Base-by-base conservation (phyloP, 441 rosid genomes). In the Gossypium schwendimanii region DNA sequence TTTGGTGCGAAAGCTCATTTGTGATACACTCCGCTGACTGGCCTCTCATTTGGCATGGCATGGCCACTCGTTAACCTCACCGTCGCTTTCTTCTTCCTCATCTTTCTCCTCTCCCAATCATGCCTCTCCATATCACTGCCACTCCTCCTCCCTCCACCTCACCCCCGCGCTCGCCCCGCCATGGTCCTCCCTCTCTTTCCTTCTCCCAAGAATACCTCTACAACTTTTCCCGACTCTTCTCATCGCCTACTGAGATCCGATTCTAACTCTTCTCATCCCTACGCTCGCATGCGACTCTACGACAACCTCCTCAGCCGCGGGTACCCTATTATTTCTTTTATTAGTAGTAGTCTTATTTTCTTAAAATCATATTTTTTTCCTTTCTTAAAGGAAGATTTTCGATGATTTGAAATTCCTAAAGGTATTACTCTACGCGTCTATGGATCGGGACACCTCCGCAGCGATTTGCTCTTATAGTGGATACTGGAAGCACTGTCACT, bases 371-470 rank as follows among this genome's bases (percentile, higher is more conserved):
- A 0, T 23, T 36, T 3, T 2, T 68, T 59, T n/a, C 11, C 9
- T 55, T 41, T 44, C 31, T 31, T 31, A 31, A 21, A 36, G 14
- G 14, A 3, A 18, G 70, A 20, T 67, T 20, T 61, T 72, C 14
- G 62, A 23, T 50, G 68, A 28, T 28, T 69, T 4, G 8, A 33
- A 14, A 11, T 18, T 18, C 50, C 33, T 31, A 12, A 69, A 90
- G 98, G 73, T 94, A 94, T 78, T 94, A 94, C 24, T 86, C 99
- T 9, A 89, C 97, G 49, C 74, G 94, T 80, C 85, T 94, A 8
- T 89, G 87, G 94, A 92, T 94, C 82, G 98, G 98, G 62, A 89
- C 97, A 26, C 99, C 98, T 1, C 96, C 99, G 3, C 99, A 94
- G 81, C 84, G 55, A 77, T 94, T 94, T 75, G 92, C 98, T 10